Base-by-base conservation (phyloP, 2,329 filamentous ascomycete genomes). In the Rutstroemia sp. region DNA sequence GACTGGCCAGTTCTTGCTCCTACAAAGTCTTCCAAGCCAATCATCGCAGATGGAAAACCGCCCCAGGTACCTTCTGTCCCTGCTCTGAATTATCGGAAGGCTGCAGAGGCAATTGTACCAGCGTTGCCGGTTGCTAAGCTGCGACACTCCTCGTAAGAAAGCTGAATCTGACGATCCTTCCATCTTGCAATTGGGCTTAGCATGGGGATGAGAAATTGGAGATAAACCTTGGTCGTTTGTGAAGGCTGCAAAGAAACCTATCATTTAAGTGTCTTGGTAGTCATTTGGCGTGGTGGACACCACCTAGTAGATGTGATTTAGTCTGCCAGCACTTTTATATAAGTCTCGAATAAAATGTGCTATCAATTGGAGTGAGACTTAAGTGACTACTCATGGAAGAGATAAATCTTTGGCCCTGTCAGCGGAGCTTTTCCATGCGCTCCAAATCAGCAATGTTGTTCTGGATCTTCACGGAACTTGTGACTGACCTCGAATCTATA, bases 1-100 rank as follows among this genome's bases (percentile, higher is more conserved):
- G 54, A 64, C 39, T 67, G 61, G 60, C 64, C 64, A 23, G 39
- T 60, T 40, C 58, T 66, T 38, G 51, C 34, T 25, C 57, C 58
- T 36, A 19, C 57, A 34, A 62, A 57, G 17, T 61, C 59, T 19
- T 51, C 60, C 4, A 19, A 55, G n/a, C 51, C 57, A 21, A 38
- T 30, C 4, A 64, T 65, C 56, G 54, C 57, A 17, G 60, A 66
- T 60, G 58, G 59, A 34, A 63, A 62, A 19, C 58, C 59, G 14
- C 57, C 54, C 17, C 25, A 53, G 42, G 23, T 47, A 30, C 36
- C 57, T 27, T 27, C 54, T 12, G 40, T 58, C 12, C 58, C 51
- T 46, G 36, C 57, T 2, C 42, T 56, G 2, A 58, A 12, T 9
- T 21, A 10, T 27, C 50, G 46, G 17, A 42, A 12, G 40, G 19